Evolutionary conservation across 1,139 yeast genomes (phyloP).

Genomic region (Taphrina deformans): DNA sequence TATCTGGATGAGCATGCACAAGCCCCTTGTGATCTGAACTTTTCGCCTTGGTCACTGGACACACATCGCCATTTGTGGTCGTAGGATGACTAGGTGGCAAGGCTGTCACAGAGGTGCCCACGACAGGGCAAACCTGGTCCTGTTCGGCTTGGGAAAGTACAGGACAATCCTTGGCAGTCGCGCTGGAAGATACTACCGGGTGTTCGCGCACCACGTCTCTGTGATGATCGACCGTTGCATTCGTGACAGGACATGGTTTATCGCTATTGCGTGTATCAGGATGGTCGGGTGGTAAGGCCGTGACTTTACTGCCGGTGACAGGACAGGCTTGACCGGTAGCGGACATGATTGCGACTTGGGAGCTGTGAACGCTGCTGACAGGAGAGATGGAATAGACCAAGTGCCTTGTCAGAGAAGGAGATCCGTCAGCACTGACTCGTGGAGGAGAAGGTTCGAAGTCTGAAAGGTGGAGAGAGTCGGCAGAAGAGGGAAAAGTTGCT

Average conservation of each 20-base stretch:
- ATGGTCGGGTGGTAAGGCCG: slow-evolving; percentile 19
- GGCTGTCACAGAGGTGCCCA: slow-evolving; percentile 16
- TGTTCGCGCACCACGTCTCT: slow-evolving; percentile 21
- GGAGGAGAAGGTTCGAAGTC: no score
- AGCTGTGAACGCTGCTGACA: no score
- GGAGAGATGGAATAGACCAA: no score
- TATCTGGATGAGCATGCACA: slow-evolving; percentile 16
- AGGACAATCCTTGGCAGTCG: slow-evolving; percentile 31
- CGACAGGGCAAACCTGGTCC: slow-evolving; percentile 28
- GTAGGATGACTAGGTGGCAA: slow-evolving; percentile 28
- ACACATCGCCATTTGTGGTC: slow-evolving; percentile 11
- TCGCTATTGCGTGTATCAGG: slow-evolving; percentile 21
- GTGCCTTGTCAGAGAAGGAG: no score
- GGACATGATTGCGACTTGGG: background rate
- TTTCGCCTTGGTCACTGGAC: slow-evolving; percentile 29
- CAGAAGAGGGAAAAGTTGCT: slow-evolving; percentile 4
- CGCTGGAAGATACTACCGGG: slow-evolving; percentile 7
- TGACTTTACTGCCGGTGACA: slow-evolving; percentile 24
- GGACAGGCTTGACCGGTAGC: slow-evolving; percentile 14
- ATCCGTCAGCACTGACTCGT: no score
- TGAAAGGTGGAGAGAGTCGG: background rate
- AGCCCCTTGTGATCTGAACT: slow-evolving; percentile 16
- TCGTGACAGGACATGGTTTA: slow-evolving; percentile 26
- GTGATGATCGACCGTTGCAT: slow-evolving; percentile 26
- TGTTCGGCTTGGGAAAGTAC: slow-evolving; percentile 16